Base-by-base conservation (phyloP, 2,329 filamentous ascomycete species). In the Spiromastix sp. region DNA sequence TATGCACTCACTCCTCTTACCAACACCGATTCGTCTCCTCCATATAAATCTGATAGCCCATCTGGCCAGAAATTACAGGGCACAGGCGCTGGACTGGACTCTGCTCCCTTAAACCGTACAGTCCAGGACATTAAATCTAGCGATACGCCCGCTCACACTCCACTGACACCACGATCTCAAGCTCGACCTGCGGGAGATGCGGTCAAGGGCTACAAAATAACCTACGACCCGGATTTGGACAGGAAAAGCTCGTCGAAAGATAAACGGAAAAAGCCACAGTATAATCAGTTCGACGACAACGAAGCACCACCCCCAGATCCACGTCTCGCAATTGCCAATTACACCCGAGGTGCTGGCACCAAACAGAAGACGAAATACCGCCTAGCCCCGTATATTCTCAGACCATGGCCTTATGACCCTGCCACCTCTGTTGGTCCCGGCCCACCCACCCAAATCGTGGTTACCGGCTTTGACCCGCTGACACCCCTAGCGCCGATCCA, bases 381-480 rank as follows among this genome's bases (percentile, higher is more conserved):
- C 75, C 49, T 65, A 79, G 53, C 81, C 74, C 52, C 74, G 72
- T 93, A 94, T 60, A 79, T 81, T 41, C 64, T 94, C 34, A 83
- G 77, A 54, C 80, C 82, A 15, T 95, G 93, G 59, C 62, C 74
- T 17, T 91, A 85, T 59, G 87, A 96, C 55, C 64, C 78, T 4
- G 77, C 77, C 48, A 85, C 85, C 4, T 93, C 89, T 2, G 77
- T 93, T 48, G 89, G 87, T 0, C 85, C 86, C 16, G 85, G 85
- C 0, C 89, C 89, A 10, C 85, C 91, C 2, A 85, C 82, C 2
- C 85, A 94, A 55, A 77, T 98, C 32, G 80, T 96, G 3, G 85
- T 95, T 13, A 87, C 79, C n/a, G 85, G 86, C n/a, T 95, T 95
- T 56, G 91, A 96, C 58, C 87, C 89, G 5, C 67, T 96, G 44